A percentile compares a stretch with the other conserved stretches of the same genome.
These are phyloP conservation scores for Earliella scabrosa DNA, from an alignment of 1,284 basidiomycete genomes.

Conservation along the genomic window DNA sequence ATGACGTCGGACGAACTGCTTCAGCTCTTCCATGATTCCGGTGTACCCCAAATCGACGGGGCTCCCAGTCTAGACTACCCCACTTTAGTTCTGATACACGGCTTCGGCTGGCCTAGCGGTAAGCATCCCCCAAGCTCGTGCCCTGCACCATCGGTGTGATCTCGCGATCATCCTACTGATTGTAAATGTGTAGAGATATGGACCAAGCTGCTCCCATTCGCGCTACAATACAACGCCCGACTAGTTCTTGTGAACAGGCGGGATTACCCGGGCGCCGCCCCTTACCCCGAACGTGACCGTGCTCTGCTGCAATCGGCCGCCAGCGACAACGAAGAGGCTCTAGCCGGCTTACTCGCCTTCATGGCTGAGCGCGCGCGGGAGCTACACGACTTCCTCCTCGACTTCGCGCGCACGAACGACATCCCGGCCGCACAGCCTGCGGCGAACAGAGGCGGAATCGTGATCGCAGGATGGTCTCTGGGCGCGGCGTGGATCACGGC, in stretches of 20 bases:
- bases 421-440: not conserved
- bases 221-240: not conserved
- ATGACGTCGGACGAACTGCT: no score
- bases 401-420: not conserved
- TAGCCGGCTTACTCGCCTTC: not conserved
- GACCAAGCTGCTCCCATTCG: slow-evolving; percentile 1
- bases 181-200: not conserved
- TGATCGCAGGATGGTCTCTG: slow-evolving; percentile 28
- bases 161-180: no score
- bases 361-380: not conserved
- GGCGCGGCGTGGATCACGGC: slow-evolving; percentile 22
- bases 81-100: slow-evolving; percentile 30
- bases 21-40: no score
- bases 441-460: not conserved
- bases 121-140: not conserved
- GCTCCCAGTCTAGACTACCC: slow-evolving; percentile 19
- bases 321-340: not conserved
- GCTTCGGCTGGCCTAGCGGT: slow-evolving; percentile 28
- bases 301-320: not conserved
- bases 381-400: not conserved
- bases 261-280: slow-evolving; percentile 1
- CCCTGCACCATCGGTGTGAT: not conserved
- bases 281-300: not conserved
- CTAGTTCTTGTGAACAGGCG: slow-evolving; percentile 6
- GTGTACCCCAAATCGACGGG: no score